Evolutionary conservation across 176 grass and related monocot species (phyloP).

Genomic region (Tuctoria greenei): DNA sequence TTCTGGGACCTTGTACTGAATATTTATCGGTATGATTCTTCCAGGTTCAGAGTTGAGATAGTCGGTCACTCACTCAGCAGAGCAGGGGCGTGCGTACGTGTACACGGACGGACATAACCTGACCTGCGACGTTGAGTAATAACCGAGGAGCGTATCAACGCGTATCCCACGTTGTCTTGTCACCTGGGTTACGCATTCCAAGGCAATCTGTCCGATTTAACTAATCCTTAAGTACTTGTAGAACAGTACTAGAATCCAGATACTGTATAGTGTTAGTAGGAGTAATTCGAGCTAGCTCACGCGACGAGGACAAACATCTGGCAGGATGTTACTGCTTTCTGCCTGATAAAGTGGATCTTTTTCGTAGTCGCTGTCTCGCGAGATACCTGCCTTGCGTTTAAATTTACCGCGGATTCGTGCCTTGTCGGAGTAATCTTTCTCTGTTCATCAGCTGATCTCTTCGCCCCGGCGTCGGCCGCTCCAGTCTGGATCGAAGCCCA

Average conservation of each 20-base stretch:
- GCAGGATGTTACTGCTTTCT: constrained; percentile 31
- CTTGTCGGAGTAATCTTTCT: not conserved
- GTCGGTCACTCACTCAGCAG: not conserved
- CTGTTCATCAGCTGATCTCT: not conserved
- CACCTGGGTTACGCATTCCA: not conserved
- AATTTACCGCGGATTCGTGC: not conserved
- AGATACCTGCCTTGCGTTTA: not conserved
- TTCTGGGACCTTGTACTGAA: too few relatives aligned
- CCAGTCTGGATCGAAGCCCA: too few relatives aligned
- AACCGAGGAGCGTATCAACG: not conserved
- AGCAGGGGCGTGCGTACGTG: too few relatives aligned
- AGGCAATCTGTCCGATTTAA: not conserved
- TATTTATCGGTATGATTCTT: too few relatives aligned
- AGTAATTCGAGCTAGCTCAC: not conserved
- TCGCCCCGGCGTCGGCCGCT: not conserved
- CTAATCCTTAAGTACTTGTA: not conserved
- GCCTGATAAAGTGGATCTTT: constrained; percentile 7
- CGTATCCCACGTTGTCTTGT: too few relatives aligned
- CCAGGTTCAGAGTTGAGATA: not conserved
- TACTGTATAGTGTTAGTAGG: not conserved
- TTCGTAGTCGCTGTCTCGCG: not conserved
- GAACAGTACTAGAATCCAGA: too few relatives aligned
- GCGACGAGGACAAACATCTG: constrained; percentile 31
- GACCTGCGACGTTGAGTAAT: not conserved
- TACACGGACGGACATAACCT: not conserved